phyloP scores from a whole-genome alignment of 305 asterid genomes.

The Solanum aculeatissimum region DNA sequence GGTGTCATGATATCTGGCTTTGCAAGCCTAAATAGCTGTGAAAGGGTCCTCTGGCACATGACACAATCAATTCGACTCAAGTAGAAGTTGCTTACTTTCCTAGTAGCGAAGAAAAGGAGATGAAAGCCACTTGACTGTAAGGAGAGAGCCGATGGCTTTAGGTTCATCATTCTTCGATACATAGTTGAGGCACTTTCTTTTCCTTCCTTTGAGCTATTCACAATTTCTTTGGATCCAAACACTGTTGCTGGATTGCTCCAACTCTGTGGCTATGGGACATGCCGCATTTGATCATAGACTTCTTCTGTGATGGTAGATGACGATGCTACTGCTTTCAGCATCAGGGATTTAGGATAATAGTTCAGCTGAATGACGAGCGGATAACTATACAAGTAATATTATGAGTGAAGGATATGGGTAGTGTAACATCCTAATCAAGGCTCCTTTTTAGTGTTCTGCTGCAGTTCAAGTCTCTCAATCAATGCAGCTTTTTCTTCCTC shows the following conservation, averaged over 20 bases:
- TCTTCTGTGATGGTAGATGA: too few relatives aligned
- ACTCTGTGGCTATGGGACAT: too few relatives aligned
- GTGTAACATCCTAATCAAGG: not conserved
- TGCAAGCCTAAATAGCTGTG: not conserved
- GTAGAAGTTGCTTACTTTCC: not conserved
- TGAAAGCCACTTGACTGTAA: not conserved
- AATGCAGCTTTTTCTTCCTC: conserved; percentile 50
- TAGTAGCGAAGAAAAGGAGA: not conserved
- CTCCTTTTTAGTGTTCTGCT: conserved; percentile 17
- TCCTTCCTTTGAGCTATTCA: not conserved
- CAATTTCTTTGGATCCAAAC: not conserved
- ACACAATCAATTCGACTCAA: not conserved
- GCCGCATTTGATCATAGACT: too few relatives aligned
- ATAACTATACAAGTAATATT: not conserved
- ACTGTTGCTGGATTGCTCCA: too few relatives aligned
- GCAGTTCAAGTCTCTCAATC: conserved; percentile 38
- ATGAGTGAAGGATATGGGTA: not conserved
- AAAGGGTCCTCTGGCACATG: not conserved
- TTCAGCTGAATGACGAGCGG: not conserved
- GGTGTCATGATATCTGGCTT: not conserved
- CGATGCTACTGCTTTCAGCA: too few relatives aligned
- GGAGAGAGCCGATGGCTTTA: not conserved
- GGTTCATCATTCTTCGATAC: not conserved
- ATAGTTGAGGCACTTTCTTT: not conserved
- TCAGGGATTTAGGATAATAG: not conserved